These are phyloP conservation scores for Colletotrichum costaricense DNA, from an alignment of 2,329 filamentous ascomycete genomes.

Conservation along the genomic window DNA sequence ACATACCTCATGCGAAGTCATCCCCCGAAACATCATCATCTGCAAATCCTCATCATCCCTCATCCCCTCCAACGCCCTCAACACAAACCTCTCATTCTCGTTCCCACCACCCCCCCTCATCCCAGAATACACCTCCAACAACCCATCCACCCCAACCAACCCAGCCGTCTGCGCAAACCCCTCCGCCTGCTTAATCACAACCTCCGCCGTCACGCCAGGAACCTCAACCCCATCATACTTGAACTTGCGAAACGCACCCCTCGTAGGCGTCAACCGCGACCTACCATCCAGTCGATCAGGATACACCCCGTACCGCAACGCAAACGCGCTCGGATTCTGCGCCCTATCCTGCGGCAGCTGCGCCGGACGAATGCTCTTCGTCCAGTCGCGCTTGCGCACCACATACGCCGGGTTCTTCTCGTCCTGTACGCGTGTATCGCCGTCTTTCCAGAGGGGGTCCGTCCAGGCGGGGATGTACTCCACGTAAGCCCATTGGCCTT, in stretches of 20 bases:
- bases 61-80: constrained; percentile 25
- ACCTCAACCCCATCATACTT: not conserved
- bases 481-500: not conserved
- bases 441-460: constrained; percentile 41
- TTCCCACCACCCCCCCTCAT: constrained; percentile 33
- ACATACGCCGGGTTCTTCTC: not conserved
- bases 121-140: constrained; percentile 39
- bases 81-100: not conserved
- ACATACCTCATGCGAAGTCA: constrained; percentile 46
- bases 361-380: constrained; percentile 13
- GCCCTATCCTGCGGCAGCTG: constrained; percentile 38
- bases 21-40: constrained; percentile 40
- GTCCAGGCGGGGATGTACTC: constrained; percentile 43
- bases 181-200: not conserved
- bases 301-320: constrained; percentile 44
- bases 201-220: not conserved
- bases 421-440: constrained; percentile 21
- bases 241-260: constrained; percentile 37
- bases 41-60: constrained; percentile 47
- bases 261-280: constrained; percentile 45
- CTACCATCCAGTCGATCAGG: constrained; percentile 43
- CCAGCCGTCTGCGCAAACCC: not conserved
- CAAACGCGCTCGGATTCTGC: constrained; percentile 41
- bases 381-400: not conserved
- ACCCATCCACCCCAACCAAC: constrained; percentile 34